These are phyloP conservation scores for Dipodascus geniculatus DNA, from an alignment of 805 yeast genomes.

Conservation along the genomic window DNA sequence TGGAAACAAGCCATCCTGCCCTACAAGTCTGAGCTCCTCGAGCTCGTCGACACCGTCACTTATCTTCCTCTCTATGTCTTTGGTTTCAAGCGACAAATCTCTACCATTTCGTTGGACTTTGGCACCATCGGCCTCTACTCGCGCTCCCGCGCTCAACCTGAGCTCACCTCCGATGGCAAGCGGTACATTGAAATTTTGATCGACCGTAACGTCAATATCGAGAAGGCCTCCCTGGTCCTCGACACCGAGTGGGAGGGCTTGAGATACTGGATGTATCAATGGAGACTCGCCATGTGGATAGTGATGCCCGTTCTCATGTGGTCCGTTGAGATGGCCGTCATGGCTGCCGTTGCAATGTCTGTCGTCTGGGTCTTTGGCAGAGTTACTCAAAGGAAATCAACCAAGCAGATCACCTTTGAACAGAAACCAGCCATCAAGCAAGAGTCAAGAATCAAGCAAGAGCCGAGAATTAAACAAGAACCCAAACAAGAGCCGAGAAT, in stretches of 20 bases:
- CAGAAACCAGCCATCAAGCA: no score
- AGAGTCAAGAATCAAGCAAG: no score
- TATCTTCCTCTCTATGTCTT: constrained; percentile 21
- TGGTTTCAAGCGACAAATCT: constrained; percentile 19
- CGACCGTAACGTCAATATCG: constrained; percentile 18
- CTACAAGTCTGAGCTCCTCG: constrained; percentile 19
- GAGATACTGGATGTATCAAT: constrained; percentile 22
- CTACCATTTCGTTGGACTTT: constrained; percentile 14
- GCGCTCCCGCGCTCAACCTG: no score
- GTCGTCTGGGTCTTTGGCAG: neutral
- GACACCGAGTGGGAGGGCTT: constrained; percentile 23
- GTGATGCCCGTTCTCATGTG: constrained; percentile 20
- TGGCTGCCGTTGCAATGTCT: constrained; percentile 10
- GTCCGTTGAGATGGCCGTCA: constrained; percentile 16
- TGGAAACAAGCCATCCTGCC: constrained; percentile 23
- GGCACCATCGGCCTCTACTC: constrained; percentile 2
- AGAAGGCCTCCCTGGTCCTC: constrained; percentile 16
- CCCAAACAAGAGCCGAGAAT: no score
- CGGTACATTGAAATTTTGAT: constrained; percentile 15
- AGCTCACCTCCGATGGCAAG: constrained; percentile 1
- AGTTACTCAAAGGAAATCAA: neutral
- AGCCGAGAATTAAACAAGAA: no score
- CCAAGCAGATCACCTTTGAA: no score
- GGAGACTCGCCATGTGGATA: constrained; percentile 14
- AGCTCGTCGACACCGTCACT: constrained; percentile 18